Evolutionary conservation across 1,284 basidiomycete genomes (phyloP).

Genomic region (Ganoderma meredithae): DNA sequence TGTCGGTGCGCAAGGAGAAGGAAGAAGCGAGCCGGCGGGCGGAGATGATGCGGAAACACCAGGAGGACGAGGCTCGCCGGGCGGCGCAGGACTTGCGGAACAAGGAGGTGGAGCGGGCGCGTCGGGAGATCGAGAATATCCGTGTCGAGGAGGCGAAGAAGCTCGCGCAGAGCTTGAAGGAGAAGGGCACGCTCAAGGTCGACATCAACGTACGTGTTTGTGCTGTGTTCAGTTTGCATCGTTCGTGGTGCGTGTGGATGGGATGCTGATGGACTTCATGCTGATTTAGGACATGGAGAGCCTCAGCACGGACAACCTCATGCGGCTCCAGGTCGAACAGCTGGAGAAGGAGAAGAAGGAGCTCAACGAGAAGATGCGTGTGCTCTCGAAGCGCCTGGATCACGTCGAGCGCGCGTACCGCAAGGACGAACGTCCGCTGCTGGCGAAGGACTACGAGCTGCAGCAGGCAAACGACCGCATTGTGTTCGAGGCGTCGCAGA

Average conservation of each 20-base stretch:
- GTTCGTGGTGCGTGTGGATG: slow-evolving; percentile 7
- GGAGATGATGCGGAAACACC: slow-evolving; percentile 73
- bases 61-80: slow-evolving; percentile 76
- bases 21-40: slow-evolving; percentile 87
- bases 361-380: slow-evolving; percentile 83
- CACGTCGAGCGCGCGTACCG: slow-evolving; percentile 96
- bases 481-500: slow-evolving; percentile 74
- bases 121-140: slow-evolving; percentile 86
- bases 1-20: slow-evolving; percentile 88
- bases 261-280: slow-evolving; percentile 8
- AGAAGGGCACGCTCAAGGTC: slow-evolving; percentile 87
- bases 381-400: slow-evolving; percentile 91
- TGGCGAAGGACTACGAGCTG: slow-evolving; percentile 87
- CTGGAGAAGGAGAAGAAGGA: slow-evolving; percentile 98
- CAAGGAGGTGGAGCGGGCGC: slow-evolving; percentile 82
- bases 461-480: slow-evolving; percentile 84
- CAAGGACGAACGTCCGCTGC: slow-evolving; percentile 90
- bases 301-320: slow-evolving; percentile 88
- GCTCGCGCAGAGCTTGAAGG: slow-evolving; percentile 87
- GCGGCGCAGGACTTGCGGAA: slow-evolving; percentile 75
- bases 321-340: slow-evolving; percentile 93
- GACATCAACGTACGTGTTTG: slow-evolving; percentile 72
- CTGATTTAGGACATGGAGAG: slow-evolving; percentile 76
- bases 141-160: slow-evolving; percentile 89
- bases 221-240: too few species aligned